Conservation (phyloP, 306 rosid species). For the Cucumis melo region DNA sequence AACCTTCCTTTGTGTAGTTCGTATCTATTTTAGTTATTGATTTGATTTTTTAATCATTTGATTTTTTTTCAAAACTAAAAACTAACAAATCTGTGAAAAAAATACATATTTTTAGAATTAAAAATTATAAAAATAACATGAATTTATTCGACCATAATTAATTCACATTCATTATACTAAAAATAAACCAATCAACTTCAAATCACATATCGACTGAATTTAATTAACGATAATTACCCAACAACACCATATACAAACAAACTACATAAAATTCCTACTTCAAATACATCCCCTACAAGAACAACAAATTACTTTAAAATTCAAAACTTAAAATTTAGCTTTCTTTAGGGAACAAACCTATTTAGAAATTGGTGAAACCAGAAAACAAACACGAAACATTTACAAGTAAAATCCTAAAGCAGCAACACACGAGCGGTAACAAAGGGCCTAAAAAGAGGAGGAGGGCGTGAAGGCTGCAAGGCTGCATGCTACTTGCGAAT, state of each 20-base stretch:
- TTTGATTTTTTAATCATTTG: too few relatives aligned
- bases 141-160: too few relatives aligned
- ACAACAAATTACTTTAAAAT: background rate
- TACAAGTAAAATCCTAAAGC: background rate
- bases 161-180: too few relatives aligned
- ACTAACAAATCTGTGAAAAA: too few relatives aligned
- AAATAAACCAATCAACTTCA: background rate
- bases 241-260: background rate
- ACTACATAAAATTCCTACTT: background rate
- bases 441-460: background rate
- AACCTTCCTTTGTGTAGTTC: too few relatives aligned
- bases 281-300: background rate
- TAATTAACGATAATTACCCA: background rate
- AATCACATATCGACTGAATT: too few relatives aligned
- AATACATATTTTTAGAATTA: too few relatives aligned
- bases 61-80: too few relatives aligned
- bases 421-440: background rate
- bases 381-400: background rate
- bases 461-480: background rate
- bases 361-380: background rate
- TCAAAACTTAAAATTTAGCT: background rate
- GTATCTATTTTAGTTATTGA: too few relatives aligned
- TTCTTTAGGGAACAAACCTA: background rate
- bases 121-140: too few relatives aligned
- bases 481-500: conserved; percentile 53